Evolutionary conservation across 768 basidiomycete genomes (phyloP).

Genomic region (Mycena latifolia): DNA sequence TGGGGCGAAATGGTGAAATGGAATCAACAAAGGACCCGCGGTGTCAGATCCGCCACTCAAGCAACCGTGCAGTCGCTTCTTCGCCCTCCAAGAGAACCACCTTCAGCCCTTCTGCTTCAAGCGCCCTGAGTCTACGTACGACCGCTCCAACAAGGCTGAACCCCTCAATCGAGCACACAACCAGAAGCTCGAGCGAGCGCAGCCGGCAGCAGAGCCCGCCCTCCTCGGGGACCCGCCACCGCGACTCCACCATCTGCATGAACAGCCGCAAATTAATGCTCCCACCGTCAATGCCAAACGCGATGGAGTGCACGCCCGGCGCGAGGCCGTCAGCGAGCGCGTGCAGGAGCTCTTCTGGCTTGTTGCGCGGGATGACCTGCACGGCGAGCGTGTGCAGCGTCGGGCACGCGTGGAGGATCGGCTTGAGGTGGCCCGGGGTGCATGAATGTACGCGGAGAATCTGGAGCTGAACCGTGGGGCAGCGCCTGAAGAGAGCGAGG

Average conservation of each 20-base stretch:
- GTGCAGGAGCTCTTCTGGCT: neutral
- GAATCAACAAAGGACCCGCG: neutral
- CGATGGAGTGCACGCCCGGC: conserved; percentile 5
- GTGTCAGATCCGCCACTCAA: neutral
- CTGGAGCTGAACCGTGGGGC: neutral
- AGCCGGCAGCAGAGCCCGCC: conserved; percentile 13
- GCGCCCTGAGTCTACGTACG: neutral
- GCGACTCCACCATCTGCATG: conserved; percentile 17
- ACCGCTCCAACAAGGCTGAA: neutral
- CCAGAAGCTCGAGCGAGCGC: conserved; percentile 13
- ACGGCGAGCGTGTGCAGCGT: conserved; percentile 1
- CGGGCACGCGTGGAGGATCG: conserved; percentile 2
- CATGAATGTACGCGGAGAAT: conserved; percentile 1
- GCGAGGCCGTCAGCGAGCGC: neutral
- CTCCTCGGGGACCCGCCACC: conserved; percentile 16
- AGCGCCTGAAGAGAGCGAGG: neutral
- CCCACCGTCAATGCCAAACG: neutral
- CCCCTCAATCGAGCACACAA: neutral
- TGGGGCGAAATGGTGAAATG: too few relatives aligned
- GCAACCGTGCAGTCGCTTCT: neutral
- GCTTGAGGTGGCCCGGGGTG: neutral
- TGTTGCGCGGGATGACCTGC: neutral
- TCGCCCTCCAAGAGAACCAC: neutral
- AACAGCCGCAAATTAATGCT: neutral
- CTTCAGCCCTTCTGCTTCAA: neutral